phyloP scores from a whole-genome alignment of 768 basidiomycete genomes.

The Tricholoma sp. region DNA sequence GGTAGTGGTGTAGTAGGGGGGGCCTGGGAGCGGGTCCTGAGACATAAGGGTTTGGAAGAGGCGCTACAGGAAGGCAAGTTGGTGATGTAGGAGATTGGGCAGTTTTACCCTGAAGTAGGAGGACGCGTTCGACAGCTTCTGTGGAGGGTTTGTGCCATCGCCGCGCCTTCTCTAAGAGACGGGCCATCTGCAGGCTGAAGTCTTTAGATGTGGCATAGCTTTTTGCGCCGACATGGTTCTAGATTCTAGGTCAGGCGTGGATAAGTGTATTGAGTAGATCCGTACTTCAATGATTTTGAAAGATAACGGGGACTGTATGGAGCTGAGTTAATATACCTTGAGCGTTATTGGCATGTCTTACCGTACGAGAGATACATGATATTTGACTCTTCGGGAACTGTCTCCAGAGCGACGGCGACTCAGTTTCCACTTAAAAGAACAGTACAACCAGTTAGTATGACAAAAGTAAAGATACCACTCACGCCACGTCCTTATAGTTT shows the following conservation, averaged over 20 bases:
- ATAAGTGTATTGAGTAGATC: neutral
- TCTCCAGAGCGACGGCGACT: conserved; percentile 55
- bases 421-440: conserved; percentile 51
- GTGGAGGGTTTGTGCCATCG: conserved; percentile 61
- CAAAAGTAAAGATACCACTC: conserved; percentile 13
- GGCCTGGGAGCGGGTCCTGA: conserved; percentile 44
- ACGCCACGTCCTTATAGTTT: conserved; percentile 57
- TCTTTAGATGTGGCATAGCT: conserved; percentile 56
- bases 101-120: conserved; percentile 71
- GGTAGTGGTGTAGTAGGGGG: conserved; percentile 52
- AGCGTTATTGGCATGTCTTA: conserved; percentile 21
- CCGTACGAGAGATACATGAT: conserved; percentile 59
- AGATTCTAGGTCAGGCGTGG: conserved; percentile 1
- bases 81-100: conserved; percentile 11
- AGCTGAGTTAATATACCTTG: neutral
- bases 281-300: conserved; percentile 69
- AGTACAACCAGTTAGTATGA: conserved; percentile 11
- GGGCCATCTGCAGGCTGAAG: conserved; percentile 80
- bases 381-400: conserved; percentile 58
- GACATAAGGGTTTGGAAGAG: conserved; percentile 85
- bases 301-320: conserved; percentile 57
- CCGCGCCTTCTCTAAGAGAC: conserved; percentile 80
- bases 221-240: conserved; percentile 42
- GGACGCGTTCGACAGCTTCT: conserved; percentile 72
- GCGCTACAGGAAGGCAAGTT: conserved; percentile 42